A percentile compares a stretch with the other conserved stretches of the same genome.
These are phyloP conservation scores for Linaria vulgaris DNA, from an alignment of 257 asterid species.

Conservation along the genomic window DNA sequence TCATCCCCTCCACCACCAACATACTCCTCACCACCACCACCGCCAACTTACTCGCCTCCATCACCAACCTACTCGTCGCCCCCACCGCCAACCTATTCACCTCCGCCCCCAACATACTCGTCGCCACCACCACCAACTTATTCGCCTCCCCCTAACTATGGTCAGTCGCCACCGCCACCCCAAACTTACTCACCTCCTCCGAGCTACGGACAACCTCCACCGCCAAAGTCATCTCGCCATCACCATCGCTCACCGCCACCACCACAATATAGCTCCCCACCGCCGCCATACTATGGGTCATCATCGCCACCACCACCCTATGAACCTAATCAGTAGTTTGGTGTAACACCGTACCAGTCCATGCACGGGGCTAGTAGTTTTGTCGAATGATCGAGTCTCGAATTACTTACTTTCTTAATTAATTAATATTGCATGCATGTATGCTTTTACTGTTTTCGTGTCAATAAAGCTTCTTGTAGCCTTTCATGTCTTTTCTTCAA, in stretches of 20 bases:
- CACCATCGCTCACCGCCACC: constrained; percentile 13
- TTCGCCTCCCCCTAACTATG: not conserved
- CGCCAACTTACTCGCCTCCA: no score
- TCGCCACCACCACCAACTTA: constrained; percentile 16
- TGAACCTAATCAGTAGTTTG: no score
- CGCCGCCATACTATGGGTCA: not conserved
- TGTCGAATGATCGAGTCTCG: no score
- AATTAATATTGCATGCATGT: no score
- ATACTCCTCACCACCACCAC: constrained; percentile 20
- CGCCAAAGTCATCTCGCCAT: constrained; percentile 9
- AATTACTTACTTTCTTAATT: no score
- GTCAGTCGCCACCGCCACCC: constrained; percentile 10
- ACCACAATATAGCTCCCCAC: constrained; percentile 6
- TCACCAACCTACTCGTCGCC: not conserved
- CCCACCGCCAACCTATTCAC: constrained; percentile 11
- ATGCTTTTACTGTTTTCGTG: no score
- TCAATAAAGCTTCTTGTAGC: no score
- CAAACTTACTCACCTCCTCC: no score
- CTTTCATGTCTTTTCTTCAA: no score
- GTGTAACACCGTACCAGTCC: no score
- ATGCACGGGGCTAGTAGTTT: no score
- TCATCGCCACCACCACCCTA: not conserved
- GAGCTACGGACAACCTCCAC: not conserved
- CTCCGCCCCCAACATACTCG: constrained; percentile 1
- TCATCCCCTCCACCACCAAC: constrained; percentile 7